Percentiles rank a stretch among this genome's conserved stretches.
phyloP scores from a whole-genome alignment of 192 early-diverging fungal genomes.

The Entomortierella lignicola region DNA sequence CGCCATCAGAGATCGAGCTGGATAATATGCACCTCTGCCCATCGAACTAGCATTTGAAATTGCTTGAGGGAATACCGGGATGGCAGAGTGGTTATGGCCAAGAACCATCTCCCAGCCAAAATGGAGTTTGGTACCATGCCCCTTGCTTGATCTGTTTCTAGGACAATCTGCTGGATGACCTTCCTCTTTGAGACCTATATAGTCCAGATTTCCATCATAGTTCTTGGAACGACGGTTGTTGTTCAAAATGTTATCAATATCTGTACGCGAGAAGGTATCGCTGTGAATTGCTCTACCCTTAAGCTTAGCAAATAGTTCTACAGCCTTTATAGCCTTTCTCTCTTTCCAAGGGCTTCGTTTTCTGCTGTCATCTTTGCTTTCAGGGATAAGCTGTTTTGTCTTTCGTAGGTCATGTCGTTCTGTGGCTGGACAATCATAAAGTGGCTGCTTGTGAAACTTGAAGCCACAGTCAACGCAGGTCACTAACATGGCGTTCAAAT shows the following conservation, averaged over 20 bases:
- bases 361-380: not conserved
- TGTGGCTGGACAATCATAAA: constrained; percentile 13
- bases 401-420: not conserved
- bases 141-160: not conserved
- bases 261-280: not conserved
- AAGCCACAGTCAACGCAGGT: constrained; percentile 37
- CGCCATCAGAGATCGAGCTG: constrained; percentile 27
- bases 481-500: not conserved
- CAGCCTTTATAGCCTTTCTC: not conserved
- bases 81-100: constrained; percentile 2
- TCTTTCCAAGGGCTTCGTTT: not conserved
- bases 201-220: constrained; percentile 36
- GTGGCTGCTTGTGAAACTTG: constrained; percentile 11
- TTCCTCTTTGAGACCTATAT: constrained; percentile 28
- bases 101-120: constrained; percentile 28
- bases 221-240: constrained; percentile 1
- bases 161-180: constrained; percentile 1
- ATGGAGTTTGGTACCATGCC: constrained; percentile 11
- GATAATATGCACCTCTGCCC: not conserved
- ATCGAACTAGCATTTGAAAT: not conserved
- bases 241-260: constrained; percentile 21
- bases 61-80: not conserved
- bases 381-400: not conserved
- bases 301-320: not conserved
- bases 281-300: not conserved